Evolutionary conservation across 495 filamentous ascomycete species (phyloP).

Genomic region (Trichocladium uniseriatum): DNA sequence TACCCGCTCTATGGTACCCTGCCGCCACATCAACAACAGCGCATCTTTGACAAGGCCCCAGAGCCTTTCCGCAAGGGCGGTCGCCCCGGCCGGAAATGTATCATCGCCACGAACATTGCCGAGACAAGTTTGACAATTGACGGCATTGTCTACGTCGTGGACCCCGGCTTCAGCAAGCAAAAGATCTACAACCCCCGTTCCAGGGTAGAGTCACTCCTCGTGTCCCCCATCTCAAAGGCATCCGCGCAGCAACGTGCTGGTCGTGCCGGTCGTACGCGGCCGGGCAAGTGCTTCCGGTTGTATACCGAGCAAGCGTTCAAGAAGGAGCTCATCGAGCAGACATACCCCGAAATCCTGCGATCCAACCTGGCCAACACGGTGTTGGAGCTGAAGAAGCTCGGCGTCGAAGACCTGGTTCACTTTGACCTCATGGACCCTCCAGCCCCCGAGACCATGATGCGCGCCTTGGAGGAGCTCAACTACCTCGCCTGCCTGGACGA

Average conservation of each 20-base stretch:
- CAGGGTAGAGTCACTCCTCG: conserved; percentile 88
- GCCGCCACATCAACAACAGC: conserved; percentile 84
- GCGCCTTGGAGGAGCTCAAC: conserved; percentile 94
- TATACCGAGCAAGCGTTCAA: conserved; percentile 97
- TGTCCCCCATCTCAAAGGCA: conserved; percentile 94
- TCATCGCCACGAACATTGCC: conserved; percentile 95
- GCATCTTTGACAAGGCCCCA: conserved; percentile 87
- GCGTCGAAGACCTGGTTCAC: conserved; percentile 91
- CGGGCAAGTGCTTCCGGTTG: conserved; percentile 94
- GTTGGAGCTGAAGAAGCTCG: conserved; percentile 93
- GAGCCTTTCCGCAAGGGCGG: conserved; percentile 62
- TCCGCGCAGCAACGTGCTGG: conserved; percentile 97
- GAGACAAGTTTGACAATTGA: conserved; percentile 97
- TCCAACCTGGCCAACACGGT: conserved; percentile 94
- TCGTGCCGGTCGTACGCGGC: conserved; percentile 95
- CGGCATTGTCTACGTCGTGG: conserved; percentile 97
- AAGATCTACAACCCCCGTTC: conserved; percentile 98
- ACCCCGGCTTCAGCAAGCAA: conserved; percentile 98
- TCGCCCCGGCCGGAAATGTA: conserved; percentile 83
- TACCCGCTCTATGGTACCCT: conserved; percentile 94
- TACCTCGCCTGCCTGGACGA: conserved; percentile 95
- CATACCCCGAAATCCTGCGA: conserved; percentile 88
- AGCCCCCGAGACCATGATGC: conserved; percentile 97
- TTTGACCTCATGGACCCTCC: conserved; percentile 99
- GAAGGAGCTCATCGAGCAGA: conserved; percentile 94